phyloP scores from a whole-genome alignment of 345 rosid species.

The Turritis glabra region DNA sequence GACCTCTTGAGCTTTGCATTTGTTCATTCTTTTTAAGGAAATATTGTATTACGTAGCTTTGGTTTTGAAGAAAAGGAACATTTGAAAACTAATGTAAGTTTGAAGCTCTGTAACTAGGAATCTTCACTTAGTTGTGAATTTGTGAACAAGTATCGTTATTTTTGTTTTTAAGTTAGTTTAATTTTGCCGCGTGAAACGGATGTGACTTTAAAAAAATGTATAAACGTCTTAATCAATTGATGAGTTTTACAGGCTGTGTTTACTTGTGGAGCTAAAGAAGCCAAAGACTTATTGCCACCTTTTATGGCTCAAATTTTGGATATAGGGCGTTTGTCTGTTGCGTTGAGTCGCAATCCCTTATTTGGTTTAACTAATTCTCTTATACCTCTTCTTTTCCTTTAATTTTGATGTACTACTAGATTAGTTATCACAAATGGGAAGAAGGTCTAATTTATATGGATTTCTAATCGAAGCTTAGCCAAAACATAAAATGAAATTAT shows the following conservation, averaged over 20 bases:
- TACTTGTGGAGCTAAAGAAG: slow-evolving; percentile 9
- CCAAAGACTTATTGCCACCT: slow-evolving; percentile 32
- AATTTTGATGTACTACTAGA: neutral
- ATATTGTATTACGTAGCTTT: slow-evolving; percentile 25
- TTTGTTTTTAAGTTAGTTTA: neutral
- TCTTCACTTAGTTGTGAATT: slow-evolving; percentile 6
- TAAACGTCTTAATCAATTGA: slow-evolving; percentile 27
- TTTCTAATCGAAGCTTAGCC: neutral
- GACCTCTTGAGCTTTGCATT: slow-evolving; percentile 36
- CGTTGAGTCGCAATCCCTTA: neutral
- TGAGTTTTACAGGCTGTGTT: slow-evolving; percentile 33
- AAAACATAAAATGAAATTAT: neutral
- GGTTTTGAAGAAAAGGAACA: neutral
- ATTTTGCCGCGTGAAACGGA: slow-evolving; percentile 16
- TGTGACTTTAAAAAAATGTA: neutral
- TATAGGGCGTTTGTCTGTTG: neutral
- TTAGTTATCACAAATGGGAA: neutral
- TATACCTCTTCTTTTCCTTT: neutral
- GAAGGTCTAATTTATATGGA: too few relatives aligned
- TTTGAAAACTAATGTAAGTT: neutral
- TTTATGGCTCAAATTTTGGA: slow-evolving; percentile 33
- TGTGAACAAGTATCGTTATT: neutral
- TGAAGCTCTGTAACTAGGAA: neutral
- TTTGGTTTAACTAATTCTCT: neutral
- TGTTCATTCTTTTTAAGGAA: slow-evolving; percentile 35